Base-by-base conservation (phyloP, 331 rosid species). In the Malus hybrid region DNA sequence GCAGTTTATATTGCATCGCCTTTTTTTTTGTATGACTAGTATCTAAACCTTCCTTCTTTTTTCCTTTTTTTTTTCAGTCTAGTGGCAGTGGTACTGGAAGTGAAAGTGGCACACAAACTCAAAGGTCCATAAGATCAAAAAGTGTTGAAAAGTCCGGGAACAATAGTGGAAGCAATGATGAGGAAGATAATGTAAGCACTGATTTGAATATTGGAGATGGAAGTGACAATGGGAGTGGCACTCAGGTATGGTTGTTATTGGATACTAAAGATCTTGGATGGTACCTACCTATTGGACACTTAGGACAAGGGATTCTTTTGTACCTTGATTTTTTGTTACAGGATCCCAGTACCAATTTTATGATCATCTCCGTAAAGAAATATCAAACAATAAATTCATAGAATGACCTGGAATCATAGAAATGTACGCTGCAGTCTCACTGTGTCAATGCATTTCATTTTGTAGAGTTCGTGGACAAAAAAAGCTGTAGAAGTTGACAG, bases 61-160 rank as follows among this genome's bases (percentile, higher is more conserved):
- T 56, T 75, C 64, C 91, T 50, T 9, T 28, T 19, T 32, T 12
- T 32, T 56, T 75, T 67, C 92, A 93, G 98, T 93, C 98, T 65
- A 93, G 98, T 80, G 98, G 93, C 13, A 93, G 98, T 82, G 96
- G 90, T 67, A 90, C 97, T 80, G 96, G 92, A 66, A 90, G 98
- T 73, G 97, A 87, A 70, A 93, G 98, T 81, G 97, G 97, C 80
- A 84, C 91, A 44, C 89, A 89, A 71, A 83, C 90, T 42, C 95
- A 89, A 83, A 93, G 87, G 71, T 90, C 98, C 46, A 78, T 85
- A 66, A 93, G 87, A 80, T 90, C 97, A 66, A 86, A 86, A 76
- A 75, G 81, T 77, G 88, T 82, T 76, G 87, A 77, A 82, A 85
- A 84, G 78, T 85, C 81, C 55, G 87, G 82, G 44, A 83, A 93